Percentiles rank a stretch among this genome's conserved stretches.
phyloP scores from a whole-genome alignment of 495 filamentous ascomycete genomes.

The Hyaloscypha hepaticicola region DNA sequence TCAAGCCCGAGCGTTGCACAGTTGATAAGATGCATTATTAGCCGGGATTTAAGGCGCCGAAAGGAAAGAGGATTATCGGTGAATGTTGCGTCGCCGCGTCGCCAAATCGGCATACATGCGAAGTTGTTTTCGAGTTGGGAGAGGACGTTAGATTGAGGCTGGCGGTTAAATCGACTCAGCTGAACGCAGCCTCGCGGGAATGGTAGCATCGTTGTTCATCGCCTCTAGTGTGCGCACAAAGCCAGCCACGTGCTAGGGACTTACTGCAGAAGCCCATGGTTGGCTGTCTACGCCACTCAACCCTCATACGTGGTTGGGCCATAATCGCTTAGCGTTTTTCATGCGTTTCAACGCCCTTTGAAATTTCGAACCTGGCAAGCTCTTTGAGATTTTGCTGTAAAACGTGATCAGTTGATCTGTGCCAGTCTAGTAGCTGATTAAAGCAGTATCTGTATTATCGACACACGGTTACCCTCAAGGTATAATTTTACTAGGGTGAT shows the following conservation, averaged over 20 bases:
- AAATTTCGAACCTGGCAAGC: too few relatives aligned
- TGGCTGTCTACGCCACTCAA: not conserved
- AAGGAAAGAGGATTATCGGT: conserved; percentile 15
- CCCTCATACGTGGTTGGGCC: not conserved
- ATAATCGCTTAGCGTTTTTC: not conserved
- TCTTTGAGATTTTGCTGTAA: too few relatives aligned
- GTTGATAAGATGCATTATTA: not conserved
- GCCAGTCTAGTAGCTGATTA: too few relatives aligned
- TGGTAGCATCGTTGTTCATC: conserved; percentile 8
- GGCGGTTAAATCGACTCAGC: conserved; percentile 14
- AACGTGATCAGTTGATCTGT: too few relatives aligned
- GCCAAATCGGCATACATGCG: conserved; percentile 15
- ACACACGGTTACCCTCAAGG: too few relatives aligned
- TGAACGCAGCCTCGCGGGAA: conserved; percentile 11
- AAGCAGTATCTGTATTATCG: too few relatives aligned
- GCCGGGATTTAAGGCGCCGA: conserved; percentile 7
- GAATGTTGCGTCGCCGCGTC: conserved; percentile 2
- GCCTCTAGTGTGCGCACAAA: not conserved
- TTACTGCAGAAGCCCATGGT: conserved; percentile 9
- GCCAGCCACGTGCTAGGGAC: conserved; percentile 11
- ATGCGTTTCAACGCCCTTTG: too few relatives aligned
- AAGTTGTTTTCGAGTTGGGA: not conserved
- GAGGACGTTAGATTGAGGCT: not conserved
- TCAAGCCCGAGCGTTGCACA: too few relatives aligned
- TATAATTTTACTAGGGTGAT: too few relatives aligned